Evolutionary conservation across 2,329 filamentous ascomycete species (phyloP).

Genomic region (Dactylellina cionopaga): DNA sequence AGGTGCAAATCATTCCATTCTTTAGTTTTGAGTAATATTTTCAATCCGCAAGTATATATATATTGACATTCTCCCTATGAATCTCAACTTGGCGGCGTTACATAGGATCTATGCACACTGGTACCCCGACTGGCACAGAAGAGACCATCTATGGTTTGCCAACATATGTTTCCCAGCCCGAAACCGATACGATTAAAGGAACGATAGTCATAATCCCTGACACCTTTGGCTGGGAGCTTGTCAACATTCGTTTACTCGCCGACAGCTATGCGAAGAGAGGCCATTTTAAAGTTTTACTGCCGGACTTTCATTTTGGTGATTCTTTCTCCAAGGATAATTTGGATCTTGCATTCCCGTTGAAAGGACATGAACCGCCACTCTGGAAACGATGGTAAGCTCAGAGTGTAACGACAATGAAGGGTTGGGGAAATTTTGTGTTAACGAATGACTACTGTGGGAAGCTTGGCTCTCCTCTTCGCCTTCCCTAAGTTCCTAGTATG

Average conservation of each 20-base stretch:
- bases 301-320: slow-evolving; percentile 68
- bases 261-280: slow-evolving; percentile 67
- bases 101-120: slow-evolving; percentile 63
- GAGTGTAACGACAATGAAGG: no score
- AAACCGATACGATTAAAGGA: slow-evolving; percentile 60
- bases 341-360: slow-evolving; percentile 27
- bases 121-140: slow-evolving; percentile 63
- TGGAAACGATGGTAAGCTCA: slow-evolving; percentile 35
- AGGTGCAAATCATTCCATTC: slow-evolving; percentile 4
- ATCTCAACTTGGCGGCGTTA: not conserved
- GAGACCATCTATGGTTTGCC: slow-evolving; percentile 65
- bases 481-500: slow-evolving; percentile 42
- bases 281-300: slow-evolving; percentile 66
- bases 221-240: slow-evolving; percentile 68
- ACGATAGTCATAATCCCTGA: slow-evolving; percentile 68
- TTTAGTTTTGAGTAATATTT: no score
- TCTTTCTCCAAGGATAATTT: slow-evolving; percentile 29
- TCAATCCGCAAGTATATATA: not conserved
- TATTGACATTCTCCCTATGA: not conserved
- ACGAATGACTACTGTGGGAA: not conserved
- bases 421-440: no score
- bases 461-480: slow-evolving; percentile 1
- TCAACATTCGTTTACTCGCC: slow-evolving; percentile 67
- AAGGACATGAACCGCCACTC: slow-evolving; percentile 30
- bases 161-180: slow-evolving; percentile 64